Evolutionary conservation across 306 rosid species (phyloP), one percentile per base, ranked within the genome.

Genomic region (Malus sieversii): DNA sequence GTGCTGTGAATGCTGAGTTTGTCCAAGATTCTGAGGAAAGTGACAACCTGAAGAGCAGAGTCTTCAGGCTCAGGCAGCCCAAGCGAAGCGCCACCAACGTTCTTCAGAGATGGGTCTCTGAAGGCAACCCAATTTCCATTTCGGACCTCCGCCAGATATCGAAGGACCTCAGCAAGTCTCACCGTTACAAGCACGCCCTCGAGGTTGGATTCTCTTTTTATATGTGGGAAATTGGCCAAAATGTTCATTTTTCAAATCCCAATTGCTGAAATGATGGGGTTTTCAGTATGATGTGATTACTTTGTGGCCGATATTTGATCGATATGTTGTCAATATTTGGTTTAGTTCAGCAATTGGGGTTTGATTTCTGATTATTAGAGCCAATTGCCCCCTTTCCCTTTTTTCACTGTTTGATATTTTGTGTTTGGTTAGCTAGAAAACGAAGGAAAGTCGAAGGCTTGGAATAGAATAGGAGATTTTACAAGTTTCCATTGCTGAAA

Each of bases 101-200:
- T 81, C 84, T 95, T 78, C 90, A 89, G 48, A 92, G 78, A 80
- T 95, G 98, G 98, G 80, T 82, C 59, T 68, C 83, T 6, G 87
- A 90, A 87, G 98, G 98, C 51, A 95, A 92, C 80, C 82, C 65
- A 19, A 75, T 90, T 81, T 32, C 88, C 3, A 66, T 85, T 53
- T 77, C 93, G 2, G 88, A 89, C 66, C 97, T 95, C 33, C 87
- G 97, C 58, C 89, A 85, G 67, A 86, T 95, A 66, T 85, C 96
- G 44, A 95, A 83, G 79, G 96, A 95, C 9, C 98, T 95, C 68
- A 82, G 97, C 68, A 86, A 66, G 82, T 87, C 86, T 78, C 96
- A 87, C 73, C 93, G 96, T 83, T 88, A 79, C 73, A 95, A 95
- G 86, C 98, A 95, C 62, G 98, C 98, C 68, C 87, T 92, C 55